Conservation (phyloP, 495 filamentous ascomycete species). For the Jackrogersella multiformis region DNA sequence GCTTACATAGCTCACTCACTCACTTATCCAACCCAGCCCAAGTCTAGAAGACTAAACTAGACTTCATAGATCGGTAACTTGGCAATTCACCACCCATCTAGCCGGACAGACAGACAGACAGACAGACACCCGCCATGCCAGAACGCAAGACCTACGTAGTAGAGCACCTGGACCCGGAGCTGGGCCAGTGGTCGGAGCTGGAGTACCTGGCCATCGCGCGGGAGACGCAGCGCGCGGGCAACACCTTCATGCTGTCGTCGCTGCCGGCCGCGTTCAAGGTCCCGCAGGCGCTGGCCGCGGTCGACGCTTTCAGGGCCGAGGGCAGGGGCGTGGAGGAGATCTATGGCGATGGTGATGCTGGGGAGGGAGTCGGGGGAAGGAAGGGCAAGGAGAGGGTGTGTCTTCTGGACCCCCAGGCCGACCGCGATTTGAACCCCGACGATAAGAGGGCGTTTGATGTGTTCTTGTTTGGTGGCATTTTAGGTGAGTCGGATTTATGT, state of each 20-base stretch:
- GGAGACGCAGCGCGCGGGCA: constrained; percentile 74
- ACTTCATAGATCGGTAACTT: neutral
- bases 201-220: constrained; percentile 88
- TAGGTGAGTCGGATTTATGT: constrained; percentile 67
- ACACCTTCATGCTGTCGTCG: constrained; percentile 84
- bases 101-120: neutral
- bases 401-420: constrained; percentile 85
- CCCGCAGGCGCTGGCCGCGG: constrained; percentile 66
- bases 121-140: constrained; percentile 28
- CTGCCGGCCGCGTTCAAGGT: constrained; percentile 73
- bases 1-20: too few species aligned
- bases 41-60: too few species aligned
- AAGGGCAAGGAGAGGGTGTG: constrained; percentile 75
- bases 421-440: constrained; percentile 79
- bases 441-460: constrained; percentile 86
- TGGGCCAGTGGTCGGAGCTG: constrained; percentile 91
- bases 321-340: constrained; percentile 79
- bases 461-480: constrained; percentile 95
- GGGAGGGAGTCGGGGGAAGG: too few species aligned
- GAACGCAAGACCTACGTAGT: constrained; percentile 77
- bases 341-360: constrained; percentile 69
- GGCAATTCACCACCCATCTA: neutral
- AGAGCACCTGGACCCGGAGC: constrained; percentile 91
- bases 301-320: constrained; percentile 71
- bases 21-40: too few species aligned